Evolutionary conservation across 2,329 filamentous ascomycete genomes (phyloP).

Genomic region (Myriosclerotinia duriaeana): DNA sequence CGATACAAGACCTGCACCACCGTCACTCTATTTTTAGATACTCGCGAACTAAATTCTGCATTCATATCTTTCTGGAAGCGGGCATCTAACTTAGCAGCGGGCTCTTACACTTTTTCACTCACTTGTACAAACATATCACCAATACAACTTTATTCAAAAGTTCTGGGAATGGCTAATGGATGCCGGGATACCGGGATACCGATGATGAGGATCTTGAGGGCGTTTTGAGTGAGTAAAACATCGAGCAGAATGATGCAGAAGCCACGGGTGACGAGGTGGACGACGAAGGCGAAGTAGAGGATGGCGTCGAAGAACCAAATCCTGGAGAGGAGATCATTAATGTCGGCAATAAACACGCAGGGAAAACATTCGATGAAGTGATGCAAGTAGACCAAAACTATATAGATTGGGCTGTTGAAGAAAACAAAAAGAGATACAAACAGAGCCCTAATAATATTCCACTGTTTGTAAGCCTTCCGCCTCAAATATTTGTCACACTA

Average conservation of each 20-base stretch:
- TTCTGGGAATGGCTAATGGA: not conserved
- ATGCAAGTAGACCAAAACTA: not conserved
- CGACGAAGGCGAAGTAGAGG: not conserved
- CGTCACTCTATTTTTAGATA: too few species aligned
- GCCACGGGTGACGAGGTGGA: not conserved
- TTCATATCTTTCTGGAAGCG: too few species aligned
- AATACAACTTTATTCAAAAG: too few species aligned
- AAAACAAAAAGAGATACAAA: not conserved
- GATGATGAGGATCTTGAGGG: not conserved
- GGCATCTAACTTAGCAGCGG: not conserved
- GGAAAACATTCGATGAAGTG: not conserved
- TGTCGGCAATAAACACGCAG: not conserved
- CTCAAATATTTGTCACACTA: not conserved
- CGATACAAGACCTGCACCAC: not conserved
- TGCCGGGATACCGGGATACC: not conserved
- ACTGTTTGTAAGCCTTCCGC: not conserved
- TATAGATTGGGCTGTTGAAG: not conserved
- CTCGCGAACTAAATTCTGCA: too few species aligned
- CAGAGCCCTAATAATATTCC: not conserved
- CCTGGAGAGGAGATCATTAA: conserved; percentile 4
- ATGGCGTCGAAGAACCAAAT: not conserved
- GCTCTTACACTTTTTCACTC: not conserved
- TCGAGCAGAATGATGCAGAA: too few species aligned
- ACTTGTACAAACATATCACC: too few species aligned
- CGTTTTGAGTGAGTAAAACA: too few species aligned